phyloP scores from a whole-genome alignment of 257 asterid species.

The Leonotis leonurus region DNA sequence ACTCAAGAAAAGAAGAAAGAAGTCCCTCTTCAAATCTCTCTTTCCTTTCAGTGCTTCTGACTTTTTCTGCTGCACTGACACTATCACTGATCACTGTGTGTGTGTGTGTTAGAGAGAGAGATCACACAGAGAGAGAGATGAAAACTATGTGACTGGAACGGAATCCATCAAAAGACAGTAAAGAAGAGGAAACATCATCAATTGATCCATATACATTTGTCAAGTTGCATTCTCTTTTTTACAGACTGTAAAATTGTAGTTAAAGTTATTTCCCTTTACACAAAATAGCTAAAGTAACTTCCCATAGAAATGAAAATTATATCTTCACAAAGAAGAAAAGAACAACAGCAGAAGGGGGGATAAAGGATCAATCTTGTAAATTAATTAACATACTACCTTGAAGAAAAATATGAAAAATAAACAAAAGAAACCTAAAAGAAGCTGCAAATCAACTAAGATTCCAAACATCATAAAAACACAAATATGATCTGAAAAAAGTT shows the following conservation, averaged over 20 bases:
- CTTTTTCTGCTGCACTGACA: constrained; percentile 47
- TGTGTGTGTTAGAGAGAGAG: not conserved
- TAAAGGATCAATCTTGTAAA: no score
- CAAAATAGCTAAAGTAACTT: not conserved
- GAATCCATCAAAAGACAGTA: constrained; percentile 33
- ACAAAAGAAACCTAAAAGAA: no score
- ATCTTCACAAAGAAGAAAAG: no score
- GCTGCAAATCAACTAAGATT: no score
- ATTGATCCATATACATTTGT: not conserved
- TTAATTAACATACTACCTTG: no score
- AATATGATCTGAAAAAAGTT: no score
- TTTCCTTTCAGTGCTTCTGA: constrained; percentile 49
- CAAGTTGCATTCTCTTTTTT: constrained; percentile 3
- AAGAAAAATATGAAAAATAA: no score
- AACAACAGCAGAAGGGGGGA: no score
- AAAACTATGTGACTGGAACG: constrained; percentile 54
- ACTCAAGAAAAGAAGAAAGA: not conserved
- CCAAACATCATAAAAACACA: no score
- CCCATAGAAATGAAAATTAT: not conserved
- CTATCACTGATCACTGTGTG: constrained; percentile 21
- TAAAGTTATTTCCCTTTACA: no score
- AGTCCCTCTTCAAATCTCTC: constrained; percentile 10
- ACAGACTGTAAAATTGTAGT: constrained; percentile 19
- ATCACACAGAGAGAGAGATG: constrained; percentile 17
- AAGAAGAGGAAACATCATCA: constrained; percentile 8